Evolutionary conservation across 108 stramenopile genomes (phyloP).

Genomic region (Nitzschia putrida): DNA sequence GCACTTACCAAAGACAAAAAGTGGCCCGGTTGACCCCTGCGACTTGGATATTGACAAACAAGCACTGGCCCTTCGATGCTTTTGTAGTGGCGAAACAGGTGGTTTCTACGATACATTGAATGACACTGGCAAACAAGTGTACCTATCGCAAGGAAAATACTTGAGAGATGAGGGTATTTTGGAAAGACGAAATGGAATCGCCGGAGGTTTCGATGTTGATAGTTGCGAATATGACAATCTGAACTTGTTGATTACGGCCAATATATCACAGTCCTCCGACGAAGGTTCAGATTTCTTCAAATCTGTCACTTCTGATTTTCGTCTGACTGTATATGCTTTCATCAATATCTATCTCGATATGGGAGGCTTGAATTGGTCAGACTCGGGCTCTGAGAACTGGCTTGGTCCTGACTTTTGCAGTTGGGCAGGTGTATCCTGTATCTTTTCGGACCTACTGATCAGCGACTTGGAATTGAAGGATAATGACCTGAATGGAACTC

Average conservation of each 20-base stretch:
- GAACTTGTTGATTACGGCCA: conserved; percentile 8
- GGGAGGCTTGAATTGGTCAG: conserved; percentile 9
- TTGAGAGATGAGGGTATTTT: background rate
- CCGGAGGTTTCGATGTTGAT: background rate
- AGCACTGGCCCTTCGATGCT: conserved; percentile 6
- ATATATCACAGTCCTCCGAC: conserved; percentile 1
- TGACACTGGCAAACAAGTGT: background rate
- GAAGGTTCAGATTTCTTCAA: background rate
- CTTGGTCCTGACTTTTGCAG: background rate
- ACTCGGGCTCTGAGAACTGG: background rate
- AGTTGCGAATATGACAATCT: conserved; percentile 6
- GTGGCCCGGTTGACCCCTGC: background rate
- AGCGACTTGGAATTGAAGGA: conserved; percentile 1
- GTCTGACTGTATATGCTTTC: background rate
- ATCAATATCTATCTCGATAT: conserved; percentile 11
- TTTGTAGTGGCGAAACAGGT: background rate
- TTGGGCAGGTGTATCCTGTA: background rate
- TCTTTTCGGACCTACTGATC: background rate
- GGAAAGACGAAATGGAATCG: background rate
- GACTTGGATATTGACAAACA: background rate
- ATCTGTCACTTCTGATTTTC: background rate
- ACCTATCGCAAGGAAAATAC: background rate
- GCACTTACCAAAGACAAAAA: background rate
- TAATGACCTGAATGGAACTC: conserved; percentile 1
- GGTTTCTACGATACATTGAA: background rate